A percentile compares a stretch with the other conserved stretches of the same genome.
Conservation (phyloP, 2,329 filamentous ascomycete genomes). For the Alternaria sp. region DNA sequence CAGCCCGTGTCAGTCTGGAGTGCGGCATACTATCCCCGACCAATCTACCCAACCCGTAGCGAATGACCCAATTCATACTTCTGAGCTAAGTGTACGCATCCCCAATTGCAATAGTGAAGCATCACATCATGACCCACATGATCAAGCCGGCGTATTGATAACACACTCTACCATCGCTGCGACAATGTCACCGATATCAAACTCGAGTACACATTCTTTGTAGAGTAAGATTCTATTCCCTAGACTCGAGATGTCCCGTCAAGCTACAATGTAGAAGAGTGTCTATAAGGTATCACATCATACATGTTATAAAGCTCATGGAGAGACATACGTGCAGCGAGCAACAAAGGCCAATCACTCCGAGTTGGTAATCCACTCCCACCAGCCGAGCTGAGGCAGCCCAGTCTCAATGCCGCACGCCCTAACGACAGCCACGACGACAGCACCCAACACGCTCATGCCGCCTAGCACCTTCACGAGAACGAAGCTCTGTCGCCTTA, state of each 20-base stretch:
- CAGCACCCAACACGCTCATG: slow-evolving; percentile 74
- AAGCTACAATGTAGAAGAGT: not conserved
- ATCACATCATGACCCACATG: not conserved
- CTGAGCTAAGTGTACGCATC: not conserved
- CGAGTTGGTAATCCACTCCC: slow-evolving; percentile 30
- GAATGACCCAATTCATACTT: not conserved
- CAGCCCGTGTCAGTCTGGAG: no score
- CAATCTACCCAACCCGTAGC: no score
- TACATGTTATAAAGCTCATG: not conserved
- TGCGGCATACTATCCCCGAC: no score
- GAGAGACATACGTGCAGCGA: not conserved
- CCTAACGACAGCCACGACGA: slow-evolving; percentile 60
- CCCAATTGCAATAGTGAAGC: not conserved
- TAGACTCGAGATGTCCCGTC: not conserved
- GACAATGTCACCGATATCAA: not conserved
- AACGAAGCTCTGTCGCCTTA: slow-evolving; percentile 70
- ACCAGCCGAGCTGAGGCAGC: slow-evolving; percentile 35
- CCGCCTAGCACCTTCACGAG: slow-evolving; percentile 77
- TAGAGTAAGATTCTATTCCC: not conserved
- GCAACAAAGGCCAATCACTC: not conserved
- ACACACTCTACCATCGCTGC: not conserved
- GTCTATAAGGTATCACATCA: not conserved
- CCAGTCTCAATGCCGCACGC: slow-evolving; percentile 42
- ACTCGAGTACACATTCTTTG: not conserved
- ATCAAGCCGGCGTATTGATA: not conserved